Percentiles rank a stretch among this genome's conserved stretches.
Conservation (phyloP, 2,329 filamentous ascomycete species). For the Neurospora crassa region DNA sequence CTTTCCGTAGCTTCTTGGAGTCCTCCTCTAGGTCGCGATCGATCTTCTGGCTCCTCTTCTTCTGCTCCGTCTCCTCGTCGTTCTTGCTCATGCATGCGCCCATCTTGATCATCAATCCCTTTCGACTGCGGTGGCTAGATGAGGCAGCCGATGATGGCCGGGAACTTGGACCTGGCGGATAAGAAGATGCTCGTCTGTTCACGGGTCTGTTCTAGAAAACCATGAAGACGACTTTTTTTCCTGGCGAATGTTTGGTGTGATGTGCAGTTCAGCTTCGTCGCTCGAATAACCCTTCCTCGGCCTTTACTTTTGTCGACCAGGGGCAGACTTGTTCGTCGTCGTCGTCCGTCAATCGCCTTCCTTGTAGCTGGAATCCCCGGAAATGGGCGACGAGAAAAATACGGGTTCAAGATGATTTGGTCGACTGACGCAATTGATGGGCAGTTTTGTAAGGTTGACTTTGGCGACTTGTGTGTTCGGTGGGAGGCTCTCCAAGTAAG, state of each 20-base stretch:
- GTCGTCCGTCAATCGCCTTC: not conserved
- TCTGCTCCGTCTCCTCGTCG: constrained; percentile 81
- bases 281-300: not conserved
- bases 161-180: constrained; percentile 5
- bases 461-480: not conserved
- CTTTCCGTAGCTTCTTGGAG: constrained; percentile 79
- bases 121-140: constrained; percentile 4
- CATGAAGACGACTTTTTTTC: constrained; percentile 8
- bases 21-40: constrained; percentile 92
- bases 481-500: not conserved
- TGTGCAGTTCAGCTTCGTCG: not conserved
- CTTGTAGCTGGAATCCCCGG: not conserved
- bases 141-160: constrained; percentile 5
- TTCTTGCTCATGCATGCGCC: constrained; percentile 87
- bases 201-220: constrained; percentile 13
- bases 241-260: not conserved
- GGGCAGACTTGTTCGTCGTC: not conserved
- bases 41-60: constrained; percentile 94
- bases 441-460: not conserved
- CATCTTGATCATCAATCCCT: constrained; percentile 48
- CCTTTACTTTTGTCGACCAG: not conserved
- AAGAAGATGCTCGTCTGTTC: constrained; percentile 8
- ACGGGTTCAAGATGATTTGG: not conserved
- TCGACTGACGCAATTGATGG: not conserved
- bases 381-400: not conserved